These are phyloP conservation scores for Tausonia pullulans DNA, from an alignment of 1,284 basidiomycete genomes.

Conservation along the genomic window DNA sequence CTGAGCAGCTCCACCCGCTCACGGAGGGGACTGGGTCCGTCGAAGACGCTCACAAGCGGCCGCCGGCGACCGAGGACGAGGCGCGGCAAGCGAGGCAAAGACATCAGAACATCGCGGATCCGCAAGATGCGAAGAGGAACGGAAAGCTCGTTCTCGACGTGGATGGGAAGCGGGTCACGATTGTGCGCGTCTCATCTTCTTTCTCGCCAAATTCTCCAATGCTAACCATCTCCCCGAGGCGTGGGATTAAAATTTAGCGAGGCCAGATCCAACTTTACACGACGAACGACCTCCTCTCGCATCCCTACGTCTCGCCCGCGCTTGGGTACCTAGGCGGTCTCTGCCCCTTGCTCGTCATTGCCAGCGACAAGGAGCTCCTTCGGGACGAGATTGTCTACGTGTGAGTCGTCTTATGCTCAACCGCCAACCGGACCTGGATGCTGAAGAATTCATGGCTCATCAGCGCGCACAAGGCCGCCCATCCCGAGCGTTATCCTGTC, in stretches of 20 bases:
- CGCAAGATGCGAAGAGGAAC: conserved; percentile 19
- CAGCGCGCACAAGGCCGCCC: conserved; percentile 84
- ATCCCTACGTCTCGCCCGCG: conserved; percentile 77
- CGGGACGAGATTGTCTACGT: conserved; percentile 71
- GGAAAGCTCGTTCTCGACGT: conserved; percentile 19
- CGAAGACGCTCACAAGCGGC: conserved; percentile 2
- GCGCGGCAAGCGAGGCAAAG: background rate
- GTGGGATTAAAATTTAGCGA: background rate
- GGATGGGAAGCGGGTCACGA: conserved; percentile 36
- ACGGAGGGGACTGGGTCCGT: conserved; percentile 11
- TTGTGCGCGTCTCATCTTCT: conserved; percentile 23
- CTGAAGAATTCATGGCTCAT: too few species aligned
- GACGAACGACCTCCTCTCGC: conserved; percentile 66
- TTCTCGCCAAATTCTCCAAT: background rate
- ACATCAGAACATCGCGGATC: conserved; percentile 15
- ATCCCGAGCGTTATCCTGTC: conserved; percentile 63
- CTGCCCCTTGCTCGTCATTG: conserved; percentile 74
- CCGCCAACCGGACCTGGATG: background rate
- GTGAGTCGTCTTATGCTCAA: conserved; percentile 39
- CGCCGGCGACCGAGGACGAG: conserved; percentile 10
- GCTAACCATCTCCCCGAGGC: background rate
- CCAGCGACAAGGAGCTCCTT: conserved; percentile 81
- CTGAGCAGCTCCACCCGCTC: conserved; percentile 1
- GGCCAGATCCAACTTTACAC: conserved; percentile 79
- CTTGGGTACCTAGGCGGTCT: conserved; percentile 80